Evolutionary conservation across 352 stramenopile species (phyloP).

Genomic region (Halophytophthora batemanensis): DNA sequence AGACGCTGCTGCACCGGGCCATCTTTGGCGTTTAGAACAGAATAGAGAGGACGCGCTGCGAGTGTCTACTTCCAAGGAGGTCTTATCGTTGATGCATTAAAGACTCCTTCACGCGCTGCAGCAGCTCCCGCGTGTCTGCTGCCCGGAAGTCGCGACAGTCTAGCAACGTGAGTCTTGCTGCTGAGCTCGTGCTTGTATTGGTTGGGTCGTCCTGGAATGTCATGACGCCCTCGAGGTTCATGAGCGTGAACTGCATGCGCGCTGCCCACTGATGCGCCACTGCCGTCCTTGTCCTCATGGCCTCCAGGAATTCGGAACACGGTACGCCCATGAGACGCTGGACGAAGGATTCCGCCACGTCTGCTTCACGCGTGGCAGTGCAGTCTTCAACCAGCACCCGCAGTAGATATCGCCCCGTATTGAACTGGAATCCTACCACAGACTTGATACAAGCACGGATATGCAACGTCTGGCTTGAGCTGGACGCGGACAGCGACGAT

Average conservation of each 20-base stretch:
- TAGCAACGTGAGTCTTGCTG: conserved; percentile 44
- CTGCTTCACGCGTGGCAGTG: conserved; percentile 47
- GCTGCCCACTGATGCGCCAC: conserved; percentile 63
- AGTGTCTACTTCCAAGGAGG: background rate
- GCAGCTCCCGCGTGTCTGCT: conserved; percentile 35
- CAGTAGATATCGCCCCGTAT: conserved; percentile 64
- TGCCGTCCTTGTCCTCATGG: conserved; percentile 59
- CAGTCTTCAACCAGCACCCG: conserved; percentile 77
- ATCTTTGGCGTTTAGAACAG: conserved; percentile 18
- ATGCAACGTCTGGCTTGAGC: conserved; percentile 26
- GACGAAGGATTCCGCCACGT: conserved; percentile 57
- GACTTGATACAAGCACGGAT: conserved; percentile 81
- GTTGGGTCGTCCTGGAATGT: conserved; percentile 26
- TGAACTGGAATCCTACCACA: conserved; percentile 78
- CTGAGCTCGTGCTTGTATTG: conserved; percentile 6
- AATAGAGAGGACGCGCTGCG: conserved; percentile 12
- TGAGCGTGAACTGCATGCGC: conserved; percentile 77
- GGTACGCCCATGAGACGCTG: conserved; percentile 71
- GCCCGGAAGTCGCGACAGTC: conserved; percentile 42
- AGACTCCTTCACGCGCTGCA: conserved; percentile 38
- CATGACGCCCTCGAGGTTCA: conserved; percentile 82
- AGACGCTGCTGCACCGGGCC: conserved; percentile 22
- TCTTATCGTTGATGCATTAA: conserved; percentile 9
- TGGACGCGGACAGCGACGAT: conserved; percentile 14
- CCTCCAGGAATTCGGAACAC: conserved; percentile 60